Conservation (phyloP, 768 basidiomycete genomes). For the Clavaria fumosa region DNA sequence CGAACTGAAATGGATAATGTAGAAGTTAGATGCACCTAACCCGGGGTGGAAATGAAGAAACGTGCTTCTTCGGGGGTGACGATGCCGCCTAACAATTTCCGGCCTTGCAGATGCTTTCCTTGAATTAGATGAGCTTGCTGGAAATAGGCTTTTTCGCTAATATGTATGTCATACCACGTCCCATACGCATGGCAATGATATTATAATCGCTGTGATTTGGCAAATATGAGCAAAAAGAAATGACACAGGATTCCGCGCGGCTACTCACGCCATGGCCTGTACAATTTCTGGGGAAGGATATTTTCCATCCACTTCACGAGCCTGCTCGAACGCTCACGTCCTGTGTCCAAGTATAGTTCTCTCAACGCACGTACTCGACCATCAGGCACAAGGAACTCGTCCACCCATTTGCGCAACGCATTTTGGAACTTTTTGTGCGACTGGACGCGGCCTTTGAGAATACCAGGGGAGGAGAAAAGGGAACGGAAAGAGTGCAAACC, state of each 20-base stretch:
- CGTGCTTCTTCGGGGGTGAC: constrained; percentile 65
- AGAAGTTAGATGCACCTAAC: background rate
- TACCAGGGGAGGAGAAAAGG: background rate
- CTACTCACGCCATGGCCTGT: constrained; percentile 52
- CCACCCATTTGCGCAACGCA: constrained; percentile 54
- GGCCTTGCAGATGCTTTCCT: constrained; percentile 79
- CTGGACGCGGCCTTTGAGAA: background rate
- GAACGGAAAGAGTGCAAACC: constrained; percentile 28
- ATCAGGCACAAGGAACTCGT: constrained; percentile 47
- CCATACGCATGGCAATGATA: constrained; percentile 83
- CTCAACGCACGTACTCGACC: constrained; percentile 20
- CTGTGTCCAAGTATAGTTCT: background rate
- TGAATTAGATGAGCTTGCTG: too few species aligned
- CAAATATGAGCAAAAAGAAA: constrained; percentile 8
- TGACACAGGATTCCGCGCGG: background rate
- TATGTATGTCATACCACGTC: too few species aligned
- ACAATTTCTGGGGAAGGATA: constrained; percentile 62
- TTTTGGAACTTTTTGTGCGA: constrained; percentile 43
- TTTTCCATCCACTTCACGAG: constrained; percentile 78
- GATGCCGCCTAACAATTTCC: constrained; percentile 60
- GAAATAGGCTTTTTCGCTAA: too few species aligned
- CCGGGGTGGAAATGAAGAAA: background rate
- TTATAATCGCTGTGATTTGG: constrained; percentile 54
- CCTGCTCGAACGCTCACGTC: constrained; percentile 12
- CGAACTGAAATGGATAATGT: constrained; percentile 36